phyloP scores from a whole-genome alignment of 345 rosid genomes.

The Populus euphratica region DNA sequence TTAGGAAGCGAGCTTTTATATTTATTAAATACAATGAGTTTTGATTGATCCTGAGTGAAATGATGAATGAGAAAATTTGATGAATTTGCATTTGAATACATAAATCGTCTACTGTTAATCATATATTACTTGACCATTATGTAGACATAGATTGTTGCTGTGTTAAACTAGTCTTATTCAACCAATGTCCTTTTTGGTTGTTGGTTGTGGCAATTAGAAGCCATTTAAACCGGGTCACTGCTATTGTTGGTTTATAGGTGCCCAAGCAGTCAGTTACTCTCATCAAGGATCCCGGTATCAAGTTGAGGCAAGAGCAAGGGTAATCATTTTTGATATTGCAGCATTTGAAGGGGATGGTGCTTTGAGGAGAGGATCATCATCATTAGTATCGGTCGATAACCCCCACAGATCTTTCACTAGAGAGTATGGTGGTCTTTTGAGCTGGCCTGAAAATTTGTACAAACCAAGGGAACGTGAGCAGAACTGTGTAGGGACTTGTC shows the following conservation, averaged over 20 bases:
- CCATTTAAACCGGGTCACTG: background rate
- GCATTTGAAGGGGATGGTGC: conserved; percentile 47
- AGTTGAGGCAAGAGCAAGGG: conserved; percentile 82
- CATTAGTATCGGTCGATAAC: conserved; percentile 45
- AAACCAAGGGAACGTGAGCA: conserved; percentile 26
- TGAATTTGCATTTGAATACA: background rate
- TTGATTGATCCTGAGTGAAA: background rate
- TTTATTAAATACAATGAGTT: background rate
- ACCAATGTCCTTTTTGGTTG: background rate
- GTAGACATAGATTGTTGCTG: background rate
- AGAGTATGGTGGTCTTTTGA: conserved; percentile 60
- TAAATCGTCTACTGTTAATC: background rate
- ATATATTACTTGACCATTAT: background rate
- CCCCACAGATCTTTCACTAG: conserved; percentile 45
- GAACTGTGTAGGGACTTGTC: conserved; percentile 17
- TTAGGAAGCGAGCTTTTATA: too few species aligned
- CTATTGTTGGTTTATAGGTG: conserved; percentile 35
- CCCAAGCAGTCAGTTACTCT: conserved; percentile 41
- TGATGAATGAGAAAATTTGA: background rate
- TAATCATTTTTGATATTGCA: conserved; percentile 53
- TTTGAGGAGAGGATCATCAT: conserved; percentile 46
- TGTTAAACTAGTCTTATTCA: background rate
- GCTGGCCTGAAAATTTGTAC: conserved; percentile 65
- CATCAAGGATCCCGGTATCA: conserved; percentile 51
- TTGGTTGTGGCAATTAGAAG: background rate